Evolutionary conservation across 2,329 filamentous ascomycete genomes (phyloP).

Genomic region (Fusarium kyushuense): DNA sequence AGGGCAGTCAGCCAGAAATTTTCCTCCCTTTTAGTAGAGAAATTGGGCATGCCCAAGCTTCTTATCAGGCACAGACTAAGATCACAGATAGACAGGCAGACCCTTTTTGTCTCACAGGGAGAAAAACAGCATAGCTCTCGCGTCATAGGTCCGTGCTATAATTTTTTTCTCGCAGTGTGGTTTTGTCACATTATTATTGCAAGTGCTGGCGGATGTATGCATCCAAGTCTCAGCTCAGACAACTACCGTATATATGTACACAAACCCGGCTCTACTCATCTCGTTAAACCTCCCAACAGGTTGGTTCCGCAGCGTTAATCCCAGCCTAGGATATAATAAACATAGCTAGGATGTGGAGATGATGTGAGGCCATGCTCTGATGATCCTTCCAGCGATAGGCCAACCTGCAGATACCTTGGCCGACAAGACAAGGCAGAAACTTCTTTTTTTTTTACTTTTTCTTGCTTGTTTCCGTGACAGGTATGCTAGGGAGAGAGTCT

Average conservation of each 20-base stretch:
- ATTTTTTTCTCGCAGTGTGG: not conserved
- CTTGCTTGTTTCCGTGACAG: not conserved
- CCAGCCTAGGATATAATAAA: conserved; percentile 7
- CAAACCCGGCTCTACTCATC: conserved; percentile 17
- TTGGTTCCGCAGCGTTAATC: conserved; percentile 30
- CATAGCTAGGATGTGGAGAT: conserved; percentile 10
- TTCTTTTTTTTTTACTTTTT: conserved; percentile 1
- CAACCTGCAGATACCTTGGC: conserved; percentile 7
- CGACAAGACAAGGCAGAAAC: conserved; percentile 4
- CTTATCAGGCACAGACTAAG: not conserved
- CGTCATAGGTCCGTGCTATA: not conserved
- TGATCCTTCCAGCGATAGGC: conserved; percentile 17
- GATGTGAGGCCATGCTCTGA: not conserved
- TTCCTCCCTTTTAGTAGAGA: not conserved
- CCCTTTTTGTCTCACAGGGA: conserved; percentile 19
- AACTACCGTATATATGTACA: not conserved
- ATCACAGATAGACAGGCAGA: not conserved
- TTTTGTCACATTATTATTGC: not conserved
- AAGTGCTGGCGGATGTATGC: not conserved
- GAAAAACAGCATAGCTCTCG: conserved; percentile 1
- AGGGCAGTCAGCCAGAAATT: not conserved
- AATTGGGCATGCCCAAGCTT: not conserved
- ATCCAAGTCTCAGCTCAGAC: not conserved
- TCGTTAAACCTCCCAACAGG: conserved; percentile 41
- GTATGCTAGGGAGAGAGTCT: not conserved